These are phyloP conservation scores for Populus tremula DNA, from an alignment of 345 rosid species.

Conservation along the genomic window DNA sequence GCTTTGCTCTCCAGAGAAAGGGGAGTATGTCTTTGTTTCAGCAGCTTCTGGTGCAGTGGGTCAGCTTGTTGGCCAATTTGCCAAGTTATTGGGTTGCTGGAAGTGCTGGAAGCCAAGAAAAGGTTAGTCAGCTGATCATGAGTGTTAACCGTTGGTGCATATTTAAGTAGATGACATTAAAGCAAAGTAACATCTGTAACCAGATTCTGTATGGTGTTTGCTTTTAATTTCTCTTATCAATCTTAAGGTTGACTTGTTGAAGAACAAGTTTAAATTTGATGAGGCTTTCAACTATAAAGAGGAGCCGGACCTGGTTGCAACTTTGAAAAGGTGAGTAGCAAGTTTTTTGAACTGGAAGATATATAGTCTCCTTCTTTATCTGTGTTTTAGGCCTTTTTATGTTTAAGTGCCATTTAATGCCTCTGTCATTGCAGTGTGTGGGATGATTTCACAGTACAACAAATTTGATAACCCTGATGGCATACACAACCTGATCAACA, in stretches of 20 bases:
- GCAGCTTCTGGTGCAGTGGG: conserved; percentile 24
- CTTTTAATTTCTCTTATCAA: neutral
- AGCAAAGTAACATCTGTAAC: neutral
- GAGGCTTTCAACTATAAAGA: neutral
- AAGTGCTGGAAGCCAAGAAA: conserved; percentile 16
- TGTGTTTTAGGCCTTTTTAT: too few relatives aligned
- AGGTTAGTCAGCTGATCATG: neutral
- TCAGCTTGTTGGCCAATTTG: conserved; percentile 21
- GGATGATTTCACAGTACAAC: too few relatives aligned
- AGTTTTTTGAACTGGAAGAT: neutral
- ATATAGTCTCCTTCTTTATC: too few relatives aligned
- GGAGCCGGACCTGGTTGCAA: neutral
- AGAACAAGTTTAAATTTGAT: neutral
- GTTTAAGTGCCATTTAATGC: too few relatives aligned
- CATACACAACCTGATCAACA: too few relatives aligned
- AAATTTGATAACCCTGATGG: too few relatives aligned
- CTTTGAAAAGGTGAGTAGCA: conserved; percentile 6
- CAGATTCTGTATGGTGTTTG: neutral
- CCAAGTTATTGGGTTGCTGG: conserved; percentile 17
- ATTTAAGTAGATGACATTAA: too few relatives aligned
- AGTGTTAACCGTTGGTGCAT: neutral
- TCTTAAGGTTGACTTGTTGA: neutral
- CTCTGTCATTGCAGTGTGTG: too few relatives aligned
- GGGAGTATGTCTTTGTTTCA: conserved; percentile 11
- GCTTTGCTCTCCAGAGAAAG: conserved; percentile 14